Conservation (phyloP, 495 filamentous ascomycete species). For the Aspergillus bridgeri region DNA sequence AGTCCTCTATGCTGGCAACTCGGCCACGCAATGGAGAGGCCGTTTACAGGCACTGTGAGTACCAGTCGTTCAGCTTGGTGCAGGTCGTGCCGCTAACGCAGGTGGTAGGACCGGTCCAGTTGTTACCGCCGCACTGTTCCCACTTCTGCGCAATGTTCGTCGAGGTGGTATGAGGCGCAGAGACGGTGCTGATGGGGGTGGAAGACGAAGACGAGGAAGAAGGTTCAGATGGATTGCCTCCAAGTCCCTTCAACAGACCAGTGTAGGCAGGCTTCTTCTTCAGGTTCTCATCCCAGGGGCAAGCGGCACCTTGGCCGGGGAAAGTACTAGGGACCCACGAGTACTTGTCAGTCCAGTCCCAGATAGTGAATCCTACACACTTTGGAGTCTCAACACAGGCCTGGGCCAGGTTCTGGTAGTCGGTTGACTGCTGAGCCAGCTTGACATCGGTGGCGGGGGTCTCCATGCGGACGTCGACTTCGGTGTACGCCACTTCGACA, state of each 20-base stretch:
- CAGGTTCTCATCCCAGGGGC: slow-evolving; percentile 53
- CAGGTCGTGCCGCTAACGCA: slow-evolving; percentile 42
- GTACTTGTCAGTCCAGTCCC: slow-evolving; percentile 61
- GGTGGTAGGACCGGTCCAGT: slow-evolving; percentile 46
- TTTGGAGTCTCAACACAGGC: slow-evolving; percentile 54
- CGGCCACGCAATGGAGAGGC: neutral
- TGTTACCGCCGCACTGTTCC: slow-evolving; percentile 48
- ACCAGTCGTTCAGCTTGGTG: slow-evolving; percentile 36
- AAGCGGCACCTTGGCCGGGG: slow-evolving; percentile 46
- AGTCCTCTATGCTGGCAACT: neutral
- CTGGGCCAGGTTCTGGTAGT: slow-evolving; percentile 54
- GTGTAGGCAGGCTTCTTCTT: slow-evolving; percentile 56
- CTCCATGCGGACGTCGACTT: slow-evolving; percentile 58
- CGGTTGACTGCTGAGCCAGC: slow-evolving; percentile 53
- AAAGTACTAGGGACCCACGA: slow-evolving; percentile 59
- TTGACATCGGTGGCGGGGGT: slow-evolving; percentile 44
- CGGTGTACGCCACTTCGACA: slow-evolving; percentile 60
- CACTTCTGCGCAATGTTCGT: neutral
- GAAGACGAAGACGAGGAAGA: slow-evolving; percentile 20
- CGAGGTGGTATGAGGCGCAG: neutral
- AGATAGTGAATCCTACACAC: slow-evolving; percentile 69
- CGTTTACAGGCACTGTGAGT: slow-evolving; percentile 43
- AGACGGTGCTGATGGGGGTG: neutral
- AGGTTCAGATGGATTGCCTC: slow-evolving; percentile 20
- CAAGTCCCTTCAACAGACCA: slow-evolving; percentile 33